Base-by-base conservation (phyloP, 2,329 filamentous ascomycete species). In the Xylaria sp. region DNA sequence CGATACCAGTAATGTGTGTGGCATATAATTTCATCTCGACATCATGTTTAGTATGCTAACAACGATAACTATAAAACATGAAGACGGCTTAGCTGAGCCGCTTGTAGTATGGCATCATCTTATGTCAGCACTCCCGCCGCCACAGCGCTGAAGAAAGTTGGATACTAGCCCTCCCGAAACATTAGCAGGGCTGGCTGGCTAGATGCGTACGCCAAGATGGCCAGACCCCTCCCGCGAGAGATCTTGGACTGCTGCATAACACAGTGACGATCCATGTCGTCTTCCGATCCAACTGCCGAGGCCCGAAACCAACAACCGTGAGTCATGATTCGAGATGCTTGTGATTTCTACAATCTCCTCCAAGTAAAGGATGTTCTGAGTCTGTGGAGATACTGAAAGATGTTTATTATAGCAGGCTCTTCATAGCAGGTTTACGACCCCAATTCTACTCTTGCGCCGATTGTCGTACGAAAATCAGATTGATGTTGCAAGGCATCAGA, bases 101-200 rank as follows among this genome's bases (percentile, higher is more conserved):
- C 10, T 31, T 31, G 13, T n/a, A 5, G 18, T 20, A 20, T 48
- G 46, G 8, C 20, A 48, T n/a, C 8, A 10, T 54, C 15, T 7
- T 20, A 28, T 15, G 23, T 54, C n/a, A 58, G 23, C 20, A 3
- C 41, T 13, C 5, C 28, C 54, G 54, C 34, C 25, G 25, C 25
- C 54, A 57, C 54, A 25, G 37, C 41, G 15, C 20, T 15, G 2
- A n/a, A 46, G 39, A 25, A 23, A 15, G 56, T 23, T 46, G 39
- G 39, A 46, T 58, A 58, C 39, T 28, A 31, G 39, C 39, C 25
- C 23, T 58, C 18, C 23, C 37, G 37, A 57, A 28, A 39, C 51
- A 34, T 54, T 28, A n/a, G 18, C 50, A 18, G 25, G n/a, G n/a
- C n/a, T n/a, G n/a, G n/a, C n/a, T n/a, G n/a, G 13, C 50, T 13